A percentile compares a stretch with the other conserved stretches of the same genome.
Conservation (phyloP, 2,329 filamentous ascomycete species). For the Cladosporium sp. region DNA sequence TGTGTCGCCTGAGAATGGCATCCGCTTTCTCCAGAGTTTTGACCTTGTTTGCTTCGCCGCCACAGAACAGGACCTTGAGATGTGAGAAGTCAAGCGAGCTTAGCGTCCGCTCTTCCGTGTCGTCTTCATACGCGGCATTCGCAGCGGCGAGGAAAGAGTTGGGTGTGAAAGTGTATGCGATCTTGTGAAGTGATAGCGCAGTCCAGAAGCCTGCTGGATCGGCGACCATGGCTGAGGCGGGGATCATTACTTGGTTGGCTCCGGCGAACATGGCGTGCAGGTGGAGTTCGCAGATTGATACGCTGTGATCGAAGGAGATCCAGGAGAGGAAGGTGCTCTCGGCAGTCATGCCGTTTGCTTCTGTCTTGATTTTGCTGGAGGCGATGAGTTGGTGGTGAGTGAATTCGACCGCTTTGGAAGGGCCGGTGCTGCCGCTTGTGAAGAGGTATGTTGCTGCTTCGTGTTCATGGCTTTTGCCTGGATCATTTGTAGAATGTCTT, state of each 20-base stretch:
- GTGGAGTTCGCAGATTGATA: conserved; percentile 55
- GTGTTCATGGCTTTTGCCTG: conserved; percentile 26
- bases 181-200: conserved; percentile 44
- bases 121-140: conserved; percentile 15
- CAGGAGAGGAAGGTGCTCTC: conserved; percentile 46
- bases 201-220: conserved; percentile 45
- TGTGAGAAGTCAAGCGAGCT: conserved; percentile 34
- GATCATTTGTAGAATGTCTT: conserved; percentile 26
- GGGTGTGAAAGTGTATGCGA: conserved; percentile 50
- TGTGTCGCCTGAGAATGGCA: background rate
- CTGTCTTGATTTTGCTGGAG: conserved; percentile 19
- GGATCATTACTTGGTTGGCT: conserved; percentile 51
- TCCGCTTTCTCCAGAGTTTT: background rate
- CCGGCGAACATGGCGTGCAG: conserved; percentile 49
- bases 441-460: conserved; percentile 26
- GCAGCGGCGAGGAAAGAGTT: conserved; percentile 44
- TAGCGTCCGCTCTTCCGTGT: conserved; percentile 17
- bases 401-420: conserved; percentile 33
- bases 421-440: conserved; percentile 30
- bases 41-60: conserved; percentile 49
- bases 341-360: background rate
- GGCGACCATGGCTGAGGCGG: conserved; percentile 44
- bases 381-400: conserved; percentile 31
- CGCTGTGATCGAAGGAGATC: conserved; percentile 59
- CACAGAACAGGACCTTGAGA: conserved; percentile 43